Evolutionary conservation across 75 land plant genomes (phyloP), one percentile per base, ranked within the genome.

Genomic region (Cunninghamia lanceolata): DNA sequence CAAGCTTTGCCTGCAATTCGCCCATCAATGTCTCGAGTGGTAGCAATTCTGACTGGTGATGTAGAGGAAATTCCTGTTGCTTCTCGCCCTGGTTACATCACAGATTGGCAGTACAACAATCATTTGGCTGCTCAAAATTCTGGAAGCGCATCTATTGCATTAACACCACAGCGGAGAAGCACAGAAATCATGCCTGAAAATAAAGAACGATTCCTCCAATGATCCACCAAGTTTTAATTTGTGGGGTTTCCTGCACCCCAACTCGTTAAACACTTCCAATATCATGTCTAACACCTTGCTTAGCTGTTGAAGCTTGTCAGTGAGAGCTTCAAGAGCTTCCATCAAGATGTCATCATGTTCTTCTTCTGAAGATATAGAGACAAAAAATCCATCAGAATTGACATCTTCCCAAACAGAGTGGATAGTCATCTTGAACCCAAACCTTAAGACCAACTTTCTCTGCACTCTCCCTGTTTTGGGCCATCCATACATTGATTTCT

Each of bases 21-120:
- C 6, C 95, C 95, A 52, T 16, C 90, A 10, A 94, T 94, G 95
- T 92, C 95, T 47, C 39, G 87, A 13, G 93, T 91, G 32, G 93
- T 92, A 38, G 88, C 88, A 21, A 90, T 94, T 92, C 77, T 94
- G 53, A 47, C 89, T 34, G 95, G 95, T 38, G 89, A 91, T 63
- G 66, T 89, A 38, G 88, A 92, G 82, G 84, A 88, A 30, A 79
- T 84, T 43, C 79, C 85, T 10, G 87, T 73, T 8, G 86, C 52
- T 25, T 87, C 90, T 14, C 91, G 86, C 86, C 93, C 93, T 38
- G 83, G 89, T 30, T 92, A 90, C 84, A 63, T 92, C 42, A 86
- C 92, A 14, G 92, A 87, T 5, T 89, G 87, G 86, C 83, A 87
- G 6, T 84, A 84, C 47, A 47, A 84, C 90, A 39, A 89, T 85